phyloP scores from a whole-genome alignment of 2,329 filamentous ascomycete genomes.

The Cladosporium sp. region DNA sequence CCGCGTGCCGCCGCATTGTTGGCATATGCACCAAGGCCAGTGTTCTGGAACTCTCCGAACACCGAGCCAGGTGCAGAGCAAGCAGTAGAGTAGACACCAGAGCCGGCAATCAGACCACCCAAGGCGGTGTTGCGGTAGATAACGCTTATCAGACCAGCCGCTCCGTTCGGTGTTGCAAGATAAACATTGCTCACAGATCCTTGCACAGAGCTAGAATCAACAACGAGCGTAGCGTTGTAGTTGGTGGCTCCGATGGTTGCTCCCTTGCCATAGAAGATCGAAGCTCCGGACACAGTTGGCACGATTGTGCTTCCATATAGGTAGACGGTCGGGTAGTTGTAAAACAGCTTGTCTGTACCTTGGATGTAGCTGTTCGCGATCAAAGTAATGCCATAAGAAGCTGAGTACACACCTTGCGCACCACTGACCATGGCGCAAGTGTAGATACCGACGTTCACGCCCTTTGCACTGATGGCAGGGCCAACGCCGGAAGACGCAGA shows the following conservation, averaged over 20 bases:
- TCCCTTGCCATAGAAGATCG: constrained; percentile 29
- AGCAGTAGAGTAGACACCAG: constrained; percentile 38
- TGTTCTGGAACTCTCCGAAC: constrained; percentile 47
- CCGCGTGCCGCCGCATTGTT: constrained; percentile 38
- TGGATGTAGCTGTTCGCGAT: constrained; percentile 50
- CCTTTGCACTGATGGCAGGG: constrained; percentile 37
- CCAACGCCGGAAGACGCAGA: constrained; percentile 19
- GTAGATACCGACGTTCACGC: constrained; percentile 47
- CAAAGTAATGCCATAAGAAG: constrained; percentile 35
- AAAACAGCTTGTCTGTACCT: constrained; percentile 46
- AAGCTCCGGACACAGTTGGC: constrained; percentile 30
- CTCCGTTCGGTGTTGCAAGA: constrained; percentile 45
- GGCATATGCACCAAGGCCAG: constrained; percentile 43
- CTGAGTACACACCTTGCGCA: constrained; percentile 34
- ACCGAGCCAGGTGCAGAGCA: constrained; percentile 26
- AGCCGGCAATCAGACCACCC: constrained; percentile 40
- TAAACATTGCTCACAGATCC: constrained; percentile 39
- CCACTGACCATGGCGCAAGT: constrained; percentile 46
- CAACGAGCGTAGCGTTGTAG: constrained; percentile 20
- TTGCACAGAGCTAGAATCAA: constrained; percentile 16
- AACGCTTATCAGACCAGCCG: constrained; percentile 39
- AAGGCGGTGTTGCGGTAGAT: constrained; percentile 45
- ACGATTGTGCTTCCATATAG: constrained; percentile 48
- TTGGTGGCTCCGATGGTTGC: constrained; percentile 3
- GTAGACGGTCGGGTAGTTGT: constrained; percentile 44